Base-by-base conservation (phyloP, 495 filamentous ascomycete species). In the Penicillium silybi region DNA sequence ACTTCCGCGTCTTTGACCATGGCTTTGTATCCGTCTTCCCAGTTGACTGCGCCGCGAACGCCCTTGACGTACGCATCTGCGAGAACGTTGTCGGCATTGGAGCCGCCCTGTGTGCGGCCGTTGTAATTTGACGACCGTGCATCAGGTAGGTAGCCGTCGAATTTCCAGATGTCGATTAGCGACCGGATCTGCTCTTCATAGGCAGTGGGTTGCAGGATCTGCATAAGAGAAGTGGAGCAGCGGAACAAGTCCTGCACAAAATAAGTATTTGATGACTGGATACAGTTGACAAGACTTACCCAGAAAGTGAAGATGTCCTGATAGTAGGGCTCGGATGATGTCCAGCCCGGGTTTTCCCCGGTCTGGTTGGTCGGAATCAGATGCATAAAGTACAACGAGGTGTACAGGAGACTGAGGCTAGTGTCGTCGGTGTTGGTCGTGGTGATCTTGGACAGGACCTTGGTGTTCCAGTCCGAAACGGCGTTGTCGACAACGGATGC, bases 61-160 rank as follows among this genome's bases (percentile, higher is more conserved):
- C 85, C 84, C 51, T 89, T 89, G 29, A 89, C 80, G 53, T 84
- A 89, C 1, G 86, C 85, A 58, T 90, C 87, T 1, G 86, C 87
- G 20, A 90, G 76, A 7, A 90, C 73, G 52, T 86, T 88, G 63
- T 90, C 87, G 1, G 81, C 81, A 54, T 89, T 88, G 6, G 81
- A 87, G 7, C 87, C 87, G 6, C 86, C 89, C 68, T 90, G 86
- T 1, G 76, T 78, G 11, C 79, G 75, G 41, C 86, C 86, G 52
- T 88, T 90, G 67, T 78, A 88, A 63, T 88, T 86, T 11, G 80
- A 84, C 4, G 81, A 85, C n/a, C 82, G 77, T 2, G 67, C 81
- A 55, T 86, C 84, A 2, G 85, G 83, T 48, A 85, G 64, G 57
- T 77, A 88, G 8, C 86, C 86, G 10, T 86, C 85, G 54, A 83